Percentiles rank a stretch among this genome's conserved stretches.
These are phyloP conservation scores for Oryza rufipogon DNA, from an alignment of 176 grass and related monocot genomes.

Conservation along the genomic window DNA sequence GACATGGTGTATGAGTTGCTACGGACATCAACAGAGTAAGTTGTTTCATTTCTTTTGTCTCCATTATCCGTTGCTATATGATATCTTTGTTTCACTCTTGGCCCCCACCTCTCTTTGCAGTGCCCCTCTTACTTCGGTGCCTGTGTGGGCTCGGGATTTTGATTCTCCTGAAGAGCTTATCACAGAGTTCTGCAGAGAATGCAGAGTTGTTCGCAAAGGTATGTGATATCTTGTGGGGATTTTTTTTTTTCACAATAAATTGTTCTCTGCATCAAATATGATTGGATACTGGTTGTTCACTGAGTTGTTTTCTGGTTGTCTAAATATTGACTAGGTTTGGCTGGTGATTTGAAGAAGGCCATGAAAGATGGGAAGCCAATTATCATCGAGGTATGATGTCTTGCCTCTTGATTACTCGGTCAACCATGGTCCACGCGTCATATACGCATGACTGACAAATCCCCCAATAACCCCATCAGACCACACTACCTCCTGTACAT, in stretches of 20 bases:
- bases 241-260: neutral
- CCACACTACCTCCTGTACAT: neutral
- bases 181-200: conserved; percentile 95
- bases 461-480: neutral
- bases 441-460: neutral
- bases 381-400: conserved; percentile 80
- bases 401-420: neutral
- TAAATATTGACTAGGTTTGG: conserved; percentile 65
- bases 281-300: neutral
- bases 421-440: neutral
- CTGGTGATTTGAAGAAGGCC: conserved; percentile 99
- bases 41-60: conserved; percentile 20
- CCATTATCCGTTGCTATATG: neutral
- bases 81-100: neutral
- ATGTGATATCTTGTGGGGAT: conserved; percentile 3
- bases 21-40: conserved; percentile 91
- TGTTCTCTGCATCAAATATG: conserved; percentile 12
- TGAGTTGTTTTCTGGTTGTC: neutral
- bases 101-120: conserved; percentile 42
- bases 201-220: conserved; percentile 99
- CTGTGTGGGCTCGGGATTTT: conserved; percentile 94
- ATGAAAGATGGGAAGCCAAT: conserved; percentile 99
- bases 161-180: conserved; percentile 89
- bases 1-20: conserved; percentile 98
- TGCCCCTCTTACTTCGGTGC: conserved; percentile 87